Evolutionary conservation across 495 filamentous ascomycete genomes (phyloP).

Genomic region (Penicillium macrosclerotiorum): DNA sequence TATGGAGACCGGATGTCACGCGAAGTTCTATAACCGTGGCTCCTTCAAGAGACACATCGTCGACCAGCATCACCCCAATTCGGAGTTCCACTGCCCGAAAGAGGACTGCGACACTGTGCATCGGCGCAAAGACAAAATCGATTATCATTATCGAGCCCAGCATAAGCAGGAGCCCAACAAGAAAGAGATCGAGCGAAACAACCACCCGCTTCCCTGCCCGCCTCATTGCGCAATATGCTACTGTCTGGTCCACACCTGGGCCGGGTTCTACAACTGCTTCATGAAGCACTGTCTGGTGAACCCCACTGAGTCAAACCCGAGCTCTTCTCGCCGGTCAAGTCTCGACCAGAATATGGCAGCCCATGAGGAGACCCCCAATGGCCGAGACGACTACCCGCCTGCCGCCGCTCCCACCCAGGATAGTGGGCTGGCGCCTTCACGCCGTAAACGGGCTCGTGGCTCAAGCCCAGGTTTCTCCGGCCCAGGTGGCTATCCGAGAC

Average conservation of each 20-base stretch:
- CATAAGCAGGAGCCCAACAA: too few species aligned
- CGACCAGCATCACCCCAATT: neutral
- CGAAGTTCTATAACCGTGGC: too few species aligned
- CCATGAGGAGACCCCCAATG: neutral
- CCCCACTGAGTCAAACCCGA: neutral
- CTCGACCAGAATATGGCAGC: neutral
- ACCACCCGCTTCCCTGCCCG: neutral
- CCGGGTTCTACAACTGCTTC: neutral
- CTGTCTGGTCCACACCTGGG: neutral
- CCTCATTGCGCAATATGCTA: neutral
- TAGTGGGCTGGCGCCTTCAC: too few species aligned
- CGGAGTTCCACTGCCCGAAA: neutral
- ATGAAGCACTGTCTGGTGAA: neutral
- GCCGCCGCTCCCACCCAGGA: too few species aligned
- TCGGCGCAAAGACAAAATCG: neutral
- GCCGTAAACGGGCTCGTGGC: too few species aligned
- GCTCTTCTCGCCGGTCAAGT: neutral
- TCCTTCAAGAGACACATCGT: conserved; percentile 1
- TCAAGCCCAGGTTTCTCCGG: too few species aligned
- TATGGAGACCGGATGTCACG: too few species aligned
- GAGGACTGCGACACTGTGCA: neutral
- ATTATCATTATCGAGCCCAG: neutral
- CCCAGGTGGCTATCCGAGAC: too few species aligned
- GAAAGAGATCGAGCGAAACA: neutral
- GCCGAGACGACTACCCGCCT: too few species aligned